Evolutionary conservation across 2,329 filamentous ascomycete species (phyloP).

Genomic region (Aspergillus costaricaensis): DNA sequence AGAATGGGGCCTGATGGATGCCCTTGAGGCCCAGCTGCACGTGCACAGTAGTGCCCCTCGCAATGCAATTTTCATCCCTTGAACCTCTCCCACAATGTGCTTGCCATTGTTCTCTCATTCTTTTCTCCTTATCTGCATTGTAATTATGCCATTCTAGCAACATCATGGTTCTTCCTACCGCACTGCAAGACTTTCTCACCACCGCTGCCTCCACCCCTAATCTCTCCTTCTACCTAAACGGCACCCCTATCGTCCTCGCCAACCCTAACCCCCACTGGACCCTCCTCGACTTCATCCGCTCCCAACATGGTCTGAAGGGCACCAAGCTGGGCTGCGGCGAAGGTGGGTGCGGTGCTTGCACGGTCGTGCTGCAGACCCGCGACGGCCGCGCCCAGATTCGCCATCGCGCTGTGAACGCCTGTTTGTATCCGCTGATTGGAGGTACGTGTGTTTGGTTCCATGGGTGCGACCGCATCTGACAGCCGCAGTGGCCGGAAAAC

Average conservation of each 20-base stretch:
- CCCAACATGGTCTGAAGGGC: conserved; percentile 76
- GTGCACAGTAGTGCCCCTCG: too few relatives aligned
- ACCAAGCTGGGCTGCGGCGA: conserved; percentile 75
- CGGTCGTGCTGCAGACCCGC: conserved; percentile 60
- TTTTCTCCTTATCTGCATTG: background rate
- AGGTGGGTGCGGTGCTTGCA: conserved; percentile 87
- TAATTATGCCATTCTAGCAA: background rate
- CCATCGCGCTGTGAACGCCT: conserved; percentile 86
- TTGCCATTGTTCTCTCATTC: background rate
- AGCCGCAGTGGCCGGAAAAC: conserved; percentile 74
- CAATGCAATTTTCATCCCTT: too few relatives aligned
- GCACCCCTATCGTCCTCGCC: conserved; percentile 65
- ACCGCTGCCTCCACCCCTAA: conserved; percentile 42
- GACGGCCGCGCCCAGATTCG: conserved; percentile 71
- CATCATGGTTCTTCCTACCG: conserved; percentile 52
- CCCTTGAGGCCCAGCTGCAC: too few relatives aligned
- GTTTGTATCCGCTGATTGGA: conserved; percentile 81
- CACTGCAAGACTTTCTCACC: conserved; percentile 34
- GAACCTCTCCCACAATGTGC: too few relatives aligned
- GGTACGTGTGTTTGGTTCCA: conserved; percentile 14
- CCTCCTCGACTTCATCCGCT: conserved; percentile 68
- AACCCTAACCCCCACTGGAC: conserved; percentile 83
- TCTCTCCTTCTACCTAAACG: conserved; percentile 83
- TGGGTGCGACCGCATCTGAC: background rate
- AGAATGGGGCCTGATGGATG: too few relatives aligned